Evolutionary conservation across 257 asterid genomes (phyloP), one percentile per base, ranked within the genome.

Genomic region (Schizonepeta tenuifolia): DNA sequence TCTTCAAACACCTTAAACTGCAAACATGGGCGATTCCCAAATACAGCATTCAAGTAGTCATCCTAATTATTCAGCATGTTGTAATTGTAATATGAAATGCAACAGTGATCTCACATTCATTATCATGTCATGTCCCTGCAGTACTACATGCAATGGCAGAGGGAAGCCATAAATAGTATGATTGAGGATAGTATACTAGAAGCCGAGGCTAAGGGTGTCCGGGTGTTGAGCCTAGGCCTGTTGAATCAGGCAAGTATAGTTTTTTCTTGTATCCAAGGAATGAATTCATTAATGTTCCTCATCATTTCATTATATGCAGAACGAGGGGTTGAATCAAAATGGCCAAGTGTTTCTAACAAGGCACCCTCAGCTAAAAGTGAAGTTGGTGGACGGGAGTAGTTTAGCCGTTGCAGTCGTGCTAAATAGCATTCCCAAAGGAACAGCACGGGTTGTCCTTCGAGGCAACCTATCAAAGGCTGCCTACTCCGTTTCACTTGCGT

Each of bases 1-100:
- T 78, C 67, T 80, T 84, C 85, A 72, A 86, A 15, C 62, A 82
- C 73, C 82, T 86, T 11, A 84, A 84, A 40, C 31, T 82, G 77
- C 91, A 84, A 65, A 82, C 91, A 6, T 86, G 91, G 91, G 91
- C 78, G 12, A 76, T 86, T 70, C 89, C 92, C 6, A 82, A 72
- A 66, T 86, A 80, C 51, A 79, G 35, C 68, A 65, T 82, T 61
- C 92, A 86, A 70, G 92, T 86, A n/a, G n/a, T n/a, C n/a, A n/a
- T n/a, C n/a, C n/a, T n/a, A n/a, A n/a, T n/a, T n/a, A n/a, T n/a
- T 80, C 46, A 7, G 33, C 54, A 28, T 59, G 10, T 47, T 58
- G 10, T 20, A 43, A 26, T 18, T 14, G 6, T 3, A 49, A 28
- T 1, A 22, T 21, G 18, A 59, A 35, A 77, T n/a, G n/a, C n/a